Percentiles rank a stretch among this genome's conserved stretches.
Evolutionary conservation across 768 basidiomycete genomes (phyloP).

Genomic region (Russula ochroleuca): DNA sequence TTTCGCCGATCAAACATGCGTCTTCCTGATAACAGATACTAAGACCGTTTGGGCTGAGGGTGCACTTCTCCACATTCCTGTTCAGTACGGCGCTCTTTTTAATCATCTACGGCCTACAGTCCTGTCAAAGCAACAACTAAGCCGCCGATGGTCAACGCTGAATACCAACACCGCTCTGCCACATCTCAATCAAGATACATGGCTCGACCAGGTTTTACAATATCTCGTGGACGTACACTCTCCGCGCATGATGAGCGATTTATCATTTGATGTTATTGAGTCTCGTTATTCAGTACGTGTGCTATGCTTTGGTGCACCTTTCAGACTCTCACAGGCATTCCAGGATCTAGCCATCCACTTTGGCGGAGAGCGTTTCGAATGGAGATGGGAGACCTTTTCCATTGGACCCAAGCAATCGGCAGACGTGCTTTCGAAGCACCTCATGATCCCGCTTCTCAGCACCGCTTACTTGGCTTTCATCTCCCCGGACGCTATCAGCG

Average conservation of each 20-base stretch:
- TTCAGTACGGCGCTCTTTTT: constrained; percentile 6
- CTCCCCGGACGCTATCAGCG: constrained; percentile 52
- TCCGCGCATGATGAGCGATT: constrained; percentile 52
- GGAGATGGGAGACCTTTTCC: constrained; percentile 74
- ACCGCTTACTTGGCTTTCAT: constrained; percentile 63
- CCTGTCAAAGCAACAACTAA: constrained; percentile 38
- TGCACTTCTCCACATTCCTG: constrained; percentile 31
- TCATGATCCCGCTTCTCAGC: constrained; percentile 73
- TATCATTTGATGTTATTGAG: constrained; percentile 55
- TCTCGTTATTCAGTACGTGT: constrained; percentile 56
- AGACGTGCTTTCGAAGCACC: constrained; percentile 71
- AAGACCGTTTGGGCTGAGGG: constrained; percentile 74
- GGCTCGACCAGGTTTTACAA: constrained; percentile 54
- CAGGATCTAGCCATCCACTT: constrained; percentile 68
- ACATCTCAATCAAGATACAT: constrained; percentile 51
- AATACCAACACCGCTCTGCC: constrained; percentile 40
- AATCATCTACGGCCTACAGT: constrained; percentile 37
- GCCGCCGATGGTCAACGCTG: constrained; percentile 64
- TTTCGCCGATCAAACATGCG: constrained; percentile 52
- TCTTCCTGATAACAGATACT: constrained; percentile 67
- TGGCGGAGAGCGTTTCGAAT: constrained; percentile 58
- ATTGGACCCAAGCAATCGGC: constrained; percentile 62
- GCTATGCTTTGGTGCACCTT: constrained; percentile 18
- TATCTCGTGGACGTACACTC: constrained; percentile 57
- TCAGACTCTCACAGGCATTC: constrained; percentile 15